Percentiles rank a stretch among this genome's conserved stretches.
These are phyloP conservation scores for Xylariaceae sp. DNA, from an alignment of 2,329 filamentous ascomycete genomes.

Conservation along the genomic window DNA sequence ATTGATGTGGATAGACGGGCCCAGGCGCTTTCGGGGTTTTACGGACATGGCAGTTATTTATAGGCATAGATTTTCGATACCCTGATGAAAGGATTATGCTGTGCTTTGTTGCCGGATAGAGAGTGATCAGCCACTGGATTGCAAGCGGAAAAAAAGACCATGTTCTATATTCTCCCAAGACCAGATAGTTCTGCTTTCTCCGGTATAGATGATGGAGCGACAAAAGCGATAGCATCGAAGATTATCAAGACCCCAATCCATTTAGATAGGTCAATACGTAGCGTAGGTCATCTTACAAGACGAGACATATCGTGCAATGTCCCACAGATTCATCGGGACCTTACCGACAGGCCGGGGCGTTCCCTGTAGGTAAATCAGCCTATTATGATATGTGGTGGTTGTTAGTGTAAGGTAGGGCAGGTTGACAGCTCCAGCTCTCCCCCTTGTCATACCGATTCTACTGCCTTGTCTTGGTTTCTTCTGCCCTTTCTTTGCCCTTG, in stretches of 20 bases:
- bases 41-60: conserved; percentile 6
- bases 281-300: background rate
- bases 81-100: conserved; percentile 10
- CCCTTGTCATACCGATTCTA: too few relatives aligned
- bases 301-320: background rate
- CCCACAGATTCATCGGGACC: background rate
- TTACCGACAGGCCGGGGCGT: background rate
- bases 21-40: background rate
- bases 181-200: background rate
- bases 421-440: too few relatives aligned
- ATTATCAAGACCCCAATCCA: too few relatives aligned
- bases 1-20: background rate
- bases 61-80: conserved; percentile 17
- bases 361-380: background rate
- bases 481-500: too few relatives aligned
- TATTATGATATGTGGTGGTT: too few relatives aligned
- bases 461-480: too few relatives aligned
- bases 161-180: background rate
- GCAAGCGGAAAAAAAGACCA: background rate
- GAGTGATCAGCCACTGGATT: background rate
- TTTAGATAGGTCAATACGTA: background rate
- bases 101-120: background rate
- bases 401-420: too few relatives aligned
- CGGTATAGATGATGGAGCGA: background rate
- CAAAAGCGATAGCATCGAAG: too few relatives aligned